phyloP scores from a whole-genome alignment of 2,329 filamentous ascomycete species.

The Ascochyta rabiei region DNA sequence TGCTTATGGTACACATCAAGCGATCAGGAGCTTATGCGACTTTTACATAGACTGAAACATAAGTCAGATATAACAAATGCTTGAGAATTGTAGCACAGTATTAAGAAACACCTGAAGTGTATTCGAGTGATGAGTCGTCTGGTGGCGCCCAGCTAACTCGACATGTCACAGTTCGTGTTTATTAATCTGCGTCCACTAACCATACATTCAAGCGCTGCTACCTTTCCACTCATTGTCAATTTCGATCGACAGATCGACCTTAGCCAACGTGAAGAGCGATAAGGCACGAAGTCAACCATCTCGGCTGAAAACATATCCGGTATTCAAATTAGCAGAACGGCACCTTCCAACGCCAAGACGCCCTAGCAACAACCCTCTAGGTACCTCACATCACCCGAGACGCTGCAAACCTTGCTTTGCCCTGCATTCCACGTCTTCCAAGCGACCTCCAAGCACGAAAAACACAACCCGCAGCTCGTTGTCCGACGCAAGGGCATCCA shows the following conservation, averaged over 20 bases:
- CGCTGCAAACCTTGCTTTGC: constrained; percentile 15
- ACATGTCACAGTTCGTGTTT: too few relatives aligned
- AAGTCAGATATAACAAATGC: neutral
- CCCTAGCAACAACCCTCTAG: constrained; percentile 24
- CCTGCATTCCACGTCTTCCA: constrained; percentile 23
- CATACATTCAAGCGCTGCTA: too few relatives aligned
- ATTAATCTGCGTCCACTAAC: too few relatives aligned
- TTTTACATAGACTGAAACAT: neutral
- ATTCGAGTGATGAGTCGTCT: too few relatives aligned
- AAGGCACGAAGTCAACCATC: too few relatives aligned
- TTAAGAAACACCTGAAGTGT: too few relatives aligned
- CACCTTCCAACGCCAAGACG: constrained; percentile 22
- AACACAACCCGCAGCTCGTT: constrained; percentile 18
- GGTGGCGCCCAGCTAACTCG: too few relatives aligned
- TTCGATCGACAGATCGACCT: too few relatives aligned
- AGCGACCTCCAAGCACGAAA: constrained; percentile 12
- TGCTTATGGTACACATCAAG: neutral
- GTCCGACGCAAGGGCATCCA: constrained; percentile 30
- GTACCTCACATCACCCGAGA: constrained; percentile 7
- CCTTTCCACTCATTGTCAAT: too few relatives aligned
- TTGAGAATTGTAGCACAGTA: neutral
- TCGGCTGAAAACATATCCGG: too few relatives aligned
- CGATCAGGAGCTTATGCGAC: neutral
- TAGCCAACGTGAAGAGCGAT: too few relatives aligned
- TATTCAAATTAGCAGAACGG: neutral